Evolutionary conservation across 805 yeast species (phyloP).

Genomic region (Teunomyces atbi): DNA sequence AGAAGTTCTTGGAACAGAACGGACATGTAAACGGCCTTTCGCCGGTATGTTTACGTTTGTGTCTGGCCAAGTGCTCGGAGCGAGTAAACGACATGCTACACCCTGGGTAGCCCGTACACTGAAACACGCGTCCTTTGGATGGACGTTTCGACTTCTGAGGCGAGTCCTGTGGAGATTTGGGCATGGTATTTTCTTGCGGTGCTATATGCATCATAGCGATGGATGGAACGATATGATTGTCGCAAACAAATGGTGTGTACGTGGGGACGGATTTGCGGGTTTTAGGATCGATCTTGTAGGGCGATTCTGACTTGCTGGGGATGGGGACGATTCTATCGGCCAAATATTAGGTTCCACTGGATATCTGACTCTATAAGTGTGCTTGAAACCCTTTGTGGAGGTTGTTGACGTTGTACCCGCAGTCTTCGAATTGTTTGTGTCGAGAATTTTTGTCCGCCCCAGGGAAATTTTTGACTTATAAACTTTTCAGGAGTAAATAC

Average conservation of each 20-base stretch:
- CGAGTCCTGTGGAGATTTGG: slow-evolving; percentile 4
- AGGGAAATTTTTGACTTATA: slow-evolving; percentile 4
- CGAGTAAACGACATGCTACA: slow-evolving; percentile 88
- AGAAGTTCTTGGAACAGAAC: slow-evolving; percentile 74
- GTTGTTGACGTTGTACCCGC: background rate
- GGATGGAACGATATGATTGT: background rate
- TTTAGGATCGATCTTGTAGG: background rate
- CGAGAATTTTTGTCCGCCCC: slow-evolving; percentile 1
- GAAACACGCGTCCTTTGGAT: slow-evolving; percentile 66
- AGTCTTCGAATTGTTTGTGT: background rate
- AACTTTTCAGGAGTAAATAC: slow-evolving; percentile 4
- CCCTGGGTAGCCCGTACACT: slow-evolving; percentile 81
- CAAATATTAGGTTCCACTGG: background rate
- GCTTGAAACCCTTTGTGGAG: background rate
- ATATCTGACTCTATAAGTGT: slow-evolving; percentile 1
- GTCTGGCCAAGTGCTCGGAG: slow-evolving; percentile 89
- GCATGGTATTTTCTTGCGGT: background rate
- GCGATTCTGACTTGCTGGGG: background rate
- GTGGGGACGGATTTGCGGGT: background rate
- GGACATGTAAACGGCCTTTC: slow-evolving; percentile 90
- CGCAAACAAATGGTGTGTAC: background rate
- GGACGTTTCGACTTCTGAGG: slow-evolving; percentile 27
- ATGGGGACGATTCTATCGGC: background rate
- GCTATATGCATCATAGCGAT: background rate
- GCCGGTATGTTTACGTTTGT: slow-evolving; percentile 90